Evolutionary conservation across 306 rosid species (phyloP).

Genomic region (Dryas alaskensis): DNA sequence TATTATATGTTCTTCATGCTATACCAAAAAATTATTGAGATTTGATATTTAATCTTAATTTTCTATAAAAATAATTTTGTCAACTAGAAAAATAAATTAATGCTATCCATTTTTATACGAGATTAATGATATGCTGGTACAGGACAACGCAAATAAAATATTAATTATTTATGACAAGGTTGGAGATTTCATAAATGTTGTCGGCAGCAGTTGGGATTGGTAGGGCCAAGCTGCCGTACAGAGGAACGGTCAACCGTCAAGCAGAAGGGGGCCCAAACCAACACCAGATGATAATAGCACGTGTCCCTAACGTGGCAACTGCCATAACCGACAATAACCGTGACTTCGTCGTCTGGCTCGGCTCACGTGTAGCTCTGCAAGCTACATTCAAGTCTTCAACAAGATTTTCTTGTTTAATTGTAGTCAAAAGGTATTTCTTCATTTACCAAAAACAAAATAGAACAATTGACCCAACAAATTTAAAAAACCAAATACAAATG

Average conservation of each 20-base stretch:
- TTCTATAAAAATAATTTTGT: no score
- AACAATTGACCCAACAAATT: no score
- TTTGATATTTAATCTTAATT: no score
- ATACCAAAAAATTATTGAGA: no score
- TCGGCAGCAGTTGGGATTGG: conserved; percentile 44
- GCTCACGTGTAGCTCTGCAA: conserved; percentile 16
- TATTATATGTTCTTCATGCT: no score
- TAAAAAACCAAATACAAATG: background rate
- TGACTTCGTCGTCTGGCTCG: conserved; percentile 46
- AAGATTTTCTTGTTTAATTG: background rate
- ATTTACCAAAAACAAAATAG: no score
- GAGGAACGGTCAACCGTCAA: conserved; percentile 43
- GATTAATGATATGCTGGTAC: background rate
- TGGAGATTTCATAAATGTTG: conserved; percentile 21
- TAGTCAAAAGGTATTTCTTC: background rate
- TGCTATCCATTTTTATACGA: background rate
- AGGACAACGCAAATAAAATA: background rate
- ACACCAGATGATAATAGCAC: conserved; percentile 37
- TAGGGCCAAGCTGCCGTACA: conserved; percentile 28
- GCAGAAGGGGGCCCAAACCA: conserved; percentile 22
- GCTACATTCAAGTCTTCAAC: background rate
- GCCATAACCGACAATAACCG: conserved; percentile 94
- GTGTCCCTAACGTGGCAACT: conserved; percentile 78
- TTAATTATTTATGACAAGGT: background rate
- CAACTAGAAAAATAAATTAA: no score